Base-by-base conservation (phyloP, 805 yeast genomes). In the Lachancea fermentati region DNA sequence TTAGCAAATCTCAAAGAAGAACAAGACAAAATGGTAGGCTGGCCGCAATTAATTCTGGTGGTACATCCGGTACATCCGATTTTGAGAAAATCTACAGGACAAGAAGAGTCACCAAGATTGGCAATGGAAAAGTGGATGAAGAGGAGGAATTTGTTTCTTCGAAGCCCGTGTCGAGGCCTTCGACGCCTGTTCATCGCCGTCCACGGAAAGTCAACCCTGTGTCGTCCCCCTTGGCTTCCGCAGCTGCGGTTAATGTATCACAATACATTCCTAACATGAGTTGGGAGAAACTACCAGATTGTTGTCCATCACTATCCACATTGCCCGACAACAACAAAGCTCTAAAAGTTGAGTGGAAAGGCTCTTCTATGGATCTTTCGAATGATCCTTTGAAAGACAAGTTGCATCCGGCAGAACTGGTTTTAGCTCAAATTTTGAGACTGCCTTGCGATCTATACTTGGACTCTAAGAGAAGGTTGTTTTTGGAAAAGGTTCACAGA, bases 271-370 rank as follows among this genome's bases (percentile, higher is more conserved):
- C 73, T n/a, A 71, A 73, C 42, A 64, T 71, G 46, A 78, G 76
- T 42, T 85, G 85, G 72, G 83, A 79, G 57, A 66, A 78, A 19
- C 66, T 89, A 41, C 88, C 88, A 28, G 96, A 88, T 62, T 87
- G 72, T 62, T 78, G 86, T n/a, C 97, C 97, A 3, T 70, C 83
- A 14, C 50, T 76, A 11, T 54, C 69, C 2, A 70, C 83, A 1
- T 68, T 89, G 46, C 94, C 95, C 4, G 34, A 39, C 6, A 76
- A 69, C 48, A 67, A 73, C 42, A 79, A 82, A 65, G 79, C 86
- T 49, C 70, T 89, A 51, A 82, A 82, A 57, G 85, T 94, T 26
- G 97, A 91, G 62, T 91, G 98, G 98, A 91, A 89, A 67, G 98
- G 97, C 8, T 95, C 88, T 53, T 95, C 97, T 28, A 88, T 91